Base-by-base conservation (phyloP, 371 early-diverging fungal species). In the Mycotypha africana region DNA sequence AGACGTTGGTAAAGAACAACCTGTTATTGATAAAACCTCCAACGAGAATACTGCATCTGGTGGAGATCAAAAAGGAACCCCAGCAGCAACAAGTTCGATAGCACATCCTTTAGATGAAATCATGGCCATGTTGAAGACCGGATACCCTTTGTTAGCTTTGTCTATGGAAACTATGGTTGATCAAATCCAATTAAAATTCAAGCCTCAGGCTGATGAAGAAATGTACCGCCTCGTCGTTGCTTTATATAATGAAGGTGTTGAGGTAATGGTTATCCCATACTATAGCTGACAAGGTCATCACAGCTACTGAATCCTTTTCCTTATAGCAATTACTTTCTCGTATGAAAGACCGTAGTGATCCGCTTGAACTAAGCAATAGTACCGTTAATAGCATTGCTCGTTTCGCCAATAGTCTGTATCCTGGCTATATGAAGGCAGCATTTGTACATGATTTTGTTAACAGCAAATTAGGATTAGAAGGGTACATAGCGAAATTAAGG, bases 151-250 rank as follows among this genome's bases (percentile, higher is more conserved):
- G 33, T 67, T 97, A 20, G 89, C 94, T 1, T 62, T 98, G 20
- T 88, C 97, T 2, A 92, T 98, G 89, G 96, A 98, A 66, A 92
- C 91, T 3, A 94, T 95, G 93, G 87, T 93, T 14, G 97, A 98
- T 59, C 96, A 95, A 65, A 91, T 97, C 11, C 82, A 89, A 42
- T 82, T 84, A 47, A 83, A 92, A 6, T 78, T 98, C 42, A 94
- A 95, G 60, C 93, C 96, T 3, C 80, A 87, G 8, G 81, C 92
- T 0, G 96, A 95, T 47, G 96, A 98, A 56, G 97, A 96, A 49
- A 92, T 95, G 60, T 97, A 97, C 50, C 82, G 96, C 11, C 63
- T 97, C 34, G 85, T 94, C 33, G 88, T 88, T 4, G 91, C 92
- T 1, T 67, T 98, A 35, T 75, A 92, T 37, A 85, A 81, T 23